Evolutionary conservation across 805 yeast species (phyloP).

Genomic region (Kazachstania africana): DNA sequence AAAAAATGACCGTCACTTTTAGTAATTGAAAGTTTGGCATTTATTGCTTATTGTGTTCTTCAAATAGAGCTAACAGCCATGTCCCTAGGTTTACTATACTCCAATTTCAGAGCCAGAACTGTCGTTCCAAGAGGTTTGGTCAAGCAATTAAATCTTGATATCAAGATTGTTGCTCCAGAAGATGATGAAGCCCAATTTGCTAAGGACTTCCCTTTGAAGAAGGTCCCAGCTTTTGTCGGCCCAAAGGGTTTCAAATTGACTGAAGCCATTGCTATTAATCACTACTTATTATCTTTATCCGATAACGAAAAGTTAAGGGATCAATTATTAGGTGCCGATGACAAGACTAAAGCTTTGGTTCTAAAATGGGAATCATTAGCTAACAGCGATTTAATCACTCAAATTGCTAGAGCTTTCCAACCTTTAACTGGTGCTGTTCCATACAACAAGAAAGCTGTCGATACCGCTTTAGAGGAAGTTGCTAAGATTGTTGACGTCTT

Average conservation of each 20-base stretch:
- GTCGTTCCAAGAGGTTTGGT: conserved; percentile 38
- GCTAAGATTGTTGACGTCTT: conserved; percentile 31
- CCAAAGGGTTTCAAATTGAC: conserved; percentile 61
- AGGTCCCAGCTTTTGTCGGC: conserved; percentile 59
- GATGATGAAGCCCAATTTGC: conserved; percentile 29
- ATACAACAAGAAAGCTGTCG: conserved; percentile 63
- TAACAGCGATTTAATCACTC: conserved; percentile 51
- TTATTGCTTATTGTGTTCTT: too few relatives aligned
- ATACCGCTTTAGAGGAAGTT: conserved; percentile 31
- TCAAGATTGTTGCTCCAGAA: conserved; percentile 32
- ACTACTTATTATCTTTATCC: conserved; percentile 34
- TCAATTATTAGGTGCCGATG: conserved; percentile 42
- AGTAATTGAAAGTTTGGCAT: too few relatives aligned
- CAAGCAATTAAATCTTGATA: conserved; percentile 48
- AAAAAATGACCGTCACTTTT: too few relatives aligned
- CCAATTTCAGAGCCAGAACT: conserved; percentile 31
- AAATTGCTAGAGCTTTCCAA: conserved; percentile 38
- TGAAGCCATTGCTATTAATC: conserved; percentile 54
- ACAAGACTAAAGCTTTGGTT: conserved; percentile 29
- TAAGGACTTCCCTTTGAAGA: conserved; percentile 50
- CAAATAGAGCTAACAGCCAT: too few relatives aligned
- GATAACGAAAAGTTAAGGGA: conserved; percentile 27
- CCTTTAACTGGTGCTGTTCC: conserved; percentile 57
- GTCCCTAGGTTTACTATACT: conserved; percentile 61
- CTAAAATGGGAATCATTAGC: conserved; percentile 70